These are phyloP conservation scores for Corymbia calophylla DNA, from an alignment of 441 rosid species.

Conservation along the genomic window DNA sequence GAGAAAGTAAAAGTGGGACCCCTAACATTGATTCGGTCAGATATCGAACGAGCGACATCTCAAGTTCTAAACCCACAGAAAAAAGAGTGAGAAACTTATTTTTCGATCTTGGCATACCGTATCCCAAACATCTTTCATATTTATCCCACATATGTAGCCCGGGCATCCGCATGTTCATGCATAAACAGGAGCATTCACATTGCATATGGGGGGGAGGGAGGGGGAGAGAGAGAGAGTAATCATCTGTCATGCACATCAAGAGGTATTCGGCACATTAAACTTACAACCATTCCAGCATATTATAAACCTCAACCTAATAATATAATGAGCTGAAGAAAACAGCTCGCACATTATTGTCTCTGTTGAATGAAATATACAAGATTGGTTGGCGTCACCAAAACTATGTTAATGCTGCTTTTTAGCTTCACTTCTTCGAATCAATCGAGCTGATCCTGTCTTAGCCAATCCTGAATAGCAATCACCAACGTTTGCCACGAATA, in stretches of 20 bases:
- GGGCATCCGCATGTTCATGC: neutral
- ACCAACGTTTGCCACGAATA: constrained; percentile 94
- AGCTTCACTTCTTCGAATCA: constrained; percentile 48
- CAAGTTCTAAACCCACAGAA: neutral
- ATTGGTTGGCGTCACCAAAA: neutral
- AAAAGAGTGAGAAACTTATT: neutral
- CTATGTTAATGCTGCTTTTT: constrained; percentile 1
- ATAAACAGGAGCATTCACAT: neutral
- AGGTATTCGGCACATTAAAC: neutral
- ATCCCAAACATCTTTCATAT: neutral
- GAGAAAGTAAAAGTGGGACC: neutral
- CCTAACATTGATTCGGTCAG: neutral
- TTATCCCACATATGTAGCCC: neutral
- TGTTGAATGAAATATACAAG: neutral
- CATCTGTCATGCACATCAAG: neutral
- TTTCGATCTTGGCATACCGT: neutral
- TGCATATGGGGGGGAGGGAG: neutral
- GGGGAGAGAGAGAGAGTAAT: neutral
- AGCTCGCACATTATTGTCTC: neutral
- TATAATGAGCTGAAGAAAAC: neutral
- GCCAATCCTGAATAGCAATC: constrained; percentile 69
- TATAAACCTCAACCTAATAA: neutral
- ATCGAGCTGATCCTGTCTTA: constrained; percentile 52
- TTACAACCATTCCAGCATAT: neutral
- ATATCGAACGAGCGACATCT: neutral